phyloP scores from a whole-genome alignment of 2,329 filamentous ascomycete genomes.

The Shiraia sp. region DNA sequence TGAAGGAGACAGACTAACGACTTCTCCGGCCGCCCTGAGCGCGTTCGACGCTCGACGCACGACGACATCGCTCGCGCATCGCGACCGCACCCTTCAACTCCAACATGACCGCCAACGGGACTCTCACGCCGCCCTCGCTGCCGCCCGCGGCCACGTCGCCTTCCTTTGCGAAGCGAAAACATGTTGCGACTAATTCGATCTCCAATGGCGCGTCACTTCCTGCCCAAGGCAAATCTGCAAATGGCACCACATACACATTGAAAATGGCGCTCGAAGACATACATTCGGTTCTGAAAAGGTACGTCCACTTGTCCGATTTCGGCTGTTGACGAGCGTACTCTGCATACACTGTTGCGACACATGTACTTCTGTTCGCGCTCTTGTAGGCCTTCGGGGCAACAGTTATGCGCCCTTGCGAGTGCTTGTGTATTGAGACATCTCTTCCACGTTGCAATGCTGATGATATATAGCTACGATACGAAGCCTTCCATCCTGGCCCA shows the following conservation, averaged over 20 bases:
- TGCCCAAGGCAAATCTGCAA: constrained; percentile 18
- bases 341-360: background rate
- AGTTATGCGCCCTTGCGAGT: background rate
- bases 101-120: constrained; percentile 43
- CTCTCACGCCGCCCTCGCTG: constrained; percentile 38
- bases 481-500: constrained; percentile 51
- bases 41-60: constrained; percentile 35
- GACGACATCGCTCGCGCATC: constrained; percentile 39
- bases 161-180: constrained; percentile 51
- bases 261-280: constrained; percentile 46
- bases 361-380: background rate
- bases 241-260: constrained; percentile 28
- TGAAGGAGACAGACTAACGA: constrained; percentile 16
- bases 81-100: constrained; percentile 32
- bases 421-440: background rate
- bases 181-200: constrained; percentile 39
- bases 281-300: constrained; percentile 48
- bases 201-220: constrained; percentile 35
- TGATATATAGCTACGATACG: constrained; percentile 46
- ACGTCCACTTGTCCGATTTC: constrained; percentile 4
- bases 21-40: constrained; percentile 34
- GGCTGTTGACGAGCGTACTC: background rate
- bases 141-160: constrained; percentile 34
- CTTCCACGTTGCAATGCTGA: constrained; percentile 12
- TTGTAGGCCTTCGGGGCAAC: no score